phyloP scores from a whole-genome alignment of 805 yeast genomes.

The Saccharomycopsis fodiens region DNA sequence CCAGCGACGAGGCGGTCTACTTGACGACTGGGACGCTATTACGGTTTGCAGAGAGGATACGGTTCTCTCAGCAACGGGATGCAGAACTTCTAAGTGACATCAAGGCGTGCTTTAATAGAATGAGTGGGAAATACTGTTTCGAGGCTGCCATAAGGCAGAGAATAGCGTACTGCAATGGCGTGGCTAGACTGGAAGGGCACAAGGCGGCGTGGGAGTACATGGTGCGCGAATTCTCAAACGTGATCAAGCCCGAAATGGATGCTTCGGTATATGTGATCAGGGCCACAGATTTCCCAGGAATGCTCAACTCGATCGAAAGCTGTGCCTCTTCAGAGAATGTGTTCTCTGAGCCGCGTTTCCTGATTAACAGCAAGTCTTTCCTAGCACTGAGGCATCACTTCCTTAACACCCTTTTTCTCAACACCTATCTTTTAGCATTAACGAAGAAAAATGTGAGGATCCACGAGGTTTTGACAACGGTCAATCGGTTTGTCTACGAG shows the following conservation, averaged over 20 bases:
- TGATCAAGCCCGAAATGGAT: background rate
- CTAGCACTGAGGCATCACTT: background rate
- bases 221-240: background rate
- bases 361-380: background rate
- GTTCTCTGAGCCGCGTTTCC: background rate
- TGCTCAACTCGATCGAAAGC: background rate
- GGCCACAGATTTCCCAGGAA: constrained; percentile 6
- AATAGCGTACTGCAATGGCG: background rate
- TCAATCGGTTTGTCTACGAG: background rate
- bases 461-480: background rate
- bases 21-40: constrained; percentile 6
- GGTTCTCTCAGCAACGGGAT: background rate
- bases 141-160: background rate
- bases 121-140: background rate
- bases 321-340: background rate
- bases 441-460: background rate
- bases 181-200: background rate
- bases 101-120: background rate
- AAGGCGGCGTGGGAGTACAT: constrained; percentile 1
- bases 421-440: background rate
- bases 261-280: background rate
- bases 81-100: too few relatives aligned
- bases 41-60: background rate
- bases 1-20: constrained; percentile 1
- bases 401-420: background rate